Evolutionary conservation across 2,329 filamentous ascomycete species (phyloP).

Genomic region (Arachnopeziza araneosa): DNA sequence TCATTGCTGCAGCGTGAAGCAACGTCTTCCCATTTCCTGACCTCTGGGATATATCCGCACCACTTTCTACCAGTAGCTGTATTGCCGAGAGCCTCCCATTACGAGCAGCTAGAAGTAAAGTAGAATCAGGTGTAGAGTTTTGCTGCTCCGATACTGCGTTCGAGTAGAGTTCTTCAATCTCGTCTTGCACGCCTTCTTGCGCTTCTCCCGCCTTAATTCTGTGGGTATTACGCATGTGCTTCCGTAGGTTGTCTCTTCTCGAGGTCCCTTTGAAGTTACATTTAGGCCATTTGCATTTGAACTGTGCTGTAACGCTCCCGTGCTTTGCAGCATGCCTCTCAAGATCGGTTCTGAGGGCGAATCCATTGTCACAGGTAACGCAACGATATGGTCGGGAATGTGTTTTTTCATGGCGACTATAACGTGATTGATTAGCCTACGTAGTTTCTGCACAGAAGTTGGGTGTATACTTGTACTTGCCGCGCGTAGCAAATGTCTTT

Average conservation of each 20-base stretch:
- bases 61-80: constrained; percentile 5
- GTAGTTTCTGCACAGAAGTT: constrained; percentile 2
- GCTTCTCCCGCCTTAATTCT: constrained; percentile 1
- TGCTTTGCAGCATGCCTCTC: constrained; percentile 15
- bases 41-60: constrained; percentile 11
- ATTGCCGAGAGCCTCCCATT: constrained; percentile 10
- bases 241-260: constrained; percentile 17
- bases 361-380: constrained; percentile 7
- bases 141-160: constrained; percentile 10
- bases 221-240: constrained; percentile 13
- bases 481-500: constrained; percentile 10
- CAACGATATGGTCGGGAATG: constrained; percentile 15
- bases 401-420: constrained; percentile 17
- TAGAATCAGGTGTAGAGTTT: constrained; percentile 8
- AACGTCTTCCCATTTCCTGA: constrained; percentile 9
- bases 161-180: constrained; percentile 7
- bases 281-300: constrained; percentile 13
- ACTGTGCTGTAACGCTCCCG: constrained; percentile 12
- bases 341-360: constrained; percentile 17
- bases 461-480: constrained; percentile 15
- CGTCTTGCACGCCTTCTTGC: neutral
- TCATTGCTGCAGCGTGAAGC: constrained; percentile 13
- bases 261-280: constrained; percentile 17
- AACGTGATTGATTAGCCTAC: constrained; percentile 4
- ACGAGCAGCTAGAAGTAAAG: constrained; percentile 12